Base-by-base conservation (phyloP, 371 early-diverging fungal species). In the Mucor piriformis region DNA sequence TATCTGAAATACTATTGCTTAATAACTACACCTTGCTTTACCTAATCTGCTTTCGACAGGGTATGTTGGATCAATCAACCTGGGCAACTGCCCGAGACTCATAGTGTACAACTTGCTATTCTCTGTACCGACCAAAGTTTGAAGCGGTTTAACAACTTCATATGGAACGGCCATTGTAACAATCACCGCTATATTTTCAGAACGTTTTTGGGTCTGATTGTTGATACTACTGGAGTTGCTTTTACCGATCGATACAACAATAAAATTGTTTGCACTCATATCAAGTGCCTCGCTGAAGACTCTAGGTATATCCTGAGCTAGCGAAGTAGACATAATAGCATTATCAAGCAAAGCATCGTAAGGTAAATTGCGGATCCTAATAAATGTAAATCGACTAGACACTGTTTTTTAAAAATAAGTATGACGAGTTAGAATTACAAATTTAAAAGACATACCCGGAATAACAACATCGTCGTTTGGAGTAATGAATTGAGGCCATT, bases 381-480 rank as follows among this genome's bases (percentile, higher is more conserved):
- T 23, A 40, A 7, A 37, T 12, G n/a, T 38, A 40, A 6, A 18
- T 4, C 29, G 29, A 29, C 29, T 29, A 29, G 29, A 29, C 4
- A 6, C 29, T 29, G 8, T 29, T n/a, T 37, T 10, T 37, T 37
- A 11, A 12, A 37, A 13, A 11, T n/a, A 37, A n/a, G n/a, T 38
- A 15, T 38, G 2, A 6, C 13, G n/a, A n/a, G n/a, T n/a, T n/a
- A n/a, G n/a, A n/a, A n/a, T n/a, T 38, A 15, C 1, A 38, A 21
- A 15, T 34, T 13, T 20, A 0, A 12, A 11, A 15, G 23, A 1
- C 18, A 20, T 57, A 57, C 57, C 33, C 40, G 76, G 76, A 56
- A 73, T 70, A 47, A 70, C 64, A 7, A 72, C 72, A 64, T 72
- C 57, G 6, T 68, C 49, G 38, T 79, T 79, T 18, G 79, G 76